Conservation (phyloP, 179 eudicot genomes). For the Silene vulgaris region DNA sequence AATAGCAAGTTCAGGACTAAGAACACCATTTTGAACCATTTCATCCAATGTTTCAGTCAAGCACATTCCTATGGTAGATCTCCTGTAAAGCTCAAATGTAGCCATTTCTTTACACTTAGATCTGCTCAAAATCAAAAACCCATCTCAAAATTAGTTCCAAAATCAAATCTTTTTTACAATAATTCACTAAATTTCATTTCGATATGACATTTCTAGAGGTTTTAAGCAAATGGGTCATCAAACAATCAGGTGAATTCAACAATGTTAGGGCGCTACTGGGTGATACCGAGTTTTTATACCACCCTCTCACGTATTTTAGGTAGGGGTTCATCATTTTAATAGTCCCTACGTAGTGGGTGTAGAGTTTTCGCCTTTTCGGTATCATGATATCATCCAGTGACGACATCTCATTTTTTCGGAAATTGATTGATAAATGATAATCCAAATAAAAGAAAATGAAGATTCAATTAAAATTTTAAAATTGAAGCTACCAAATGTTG, state of each 20-base stretch:
- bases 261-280: background rate
- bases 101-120: slow-evolving; percentile 46
- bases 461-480: background rate
- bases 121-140: slow-evolving; percentile 14
- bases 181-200: background rate
- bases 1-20: slow-evolving; percentile 87
- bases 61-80: slow-evolving; percentile 96
- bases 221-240: background rate
- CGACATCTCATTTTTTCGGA: no score
- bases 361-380: no score
- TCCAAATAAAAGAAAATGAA: background rate
- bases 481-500: background rate
- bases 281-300: no score
- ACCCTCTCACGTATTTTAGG: no score
- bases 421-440: background rate
- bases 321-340: no score
- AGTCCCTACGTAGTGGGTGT: no score
- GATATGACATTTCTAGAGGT: background rate
- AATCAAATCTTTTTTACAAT: background rate
- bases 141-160: background rate
- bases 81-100: slow-evolving; percentile 80
- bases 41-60: slow-evolving; percentile 92
- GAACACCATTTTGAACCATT: slow-evolving; percentile 70
- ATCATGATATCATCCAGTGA: no score
- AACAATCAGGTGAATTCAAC: background rate